Base-by-base conservation (phyloP, 495 filamentous ascomycete genomes). In the Aeminium ludgeri region DNA sequence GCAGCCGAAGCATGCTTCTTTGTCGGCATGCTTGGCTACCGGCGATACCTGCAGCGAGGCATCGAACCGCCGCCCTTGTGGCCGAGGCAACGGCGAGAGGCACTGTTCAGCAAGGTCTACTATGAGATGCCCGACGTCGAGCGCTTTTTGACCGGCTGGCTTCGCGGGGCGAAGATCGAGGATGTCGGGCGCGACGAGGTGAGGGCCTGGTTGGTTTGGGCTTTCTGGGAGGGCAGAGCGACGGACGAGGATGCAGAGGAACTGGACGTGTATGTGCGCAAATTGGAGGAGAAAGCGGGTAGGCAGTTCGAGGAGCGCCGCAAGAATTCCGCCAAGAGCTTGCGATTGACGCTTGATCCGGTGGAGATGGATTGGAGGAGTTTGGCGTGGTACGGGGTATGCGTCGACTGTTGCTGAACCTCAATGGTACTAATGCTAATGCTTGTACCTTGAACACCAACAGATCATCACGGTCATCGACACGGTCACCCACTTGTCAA, bases 171-270 rank as follows among this genome's bases (percentile, higher is more conserved):
- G n/a, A 57, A 65, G 27, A 29, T 56, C n/a, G 53, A 57, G 3
- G 68, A 76, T n/a, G 73, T 83, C 38, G 65, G 66, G 38, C 58
- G 66, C 18, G 78, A 79, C 29, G 80, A 82, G 49, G 55, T 81
- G 36, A 70, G 69, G 43, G 73, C 76, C 32, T 80, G 78, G 47
- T 52, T 74, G 32, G 54, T 66, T 20, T 80, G 76, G 77, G 74
- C 70, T 3, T 73, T 80, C 52, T 67, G 60, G 36, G 40, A 53
- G 11, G 36, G 39, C n/a, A 37, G 46, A 29, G 36, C 23, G 23
- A 56, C 53, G 11, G 40, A 52, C 1, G 58, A 58, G 11, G 63
- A 72, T 20, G 59, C 72, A 6, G 59, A 63, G 19, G 78, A 83
- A 52, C 46, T 82, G 34, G 66, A 78, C 18, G 63, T 61, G 28